Evolutionary conservation across 2,329 filamentous ascomycete species (phyloP).

Genomic region (Colletotrichum tamarilloi): DNA sequence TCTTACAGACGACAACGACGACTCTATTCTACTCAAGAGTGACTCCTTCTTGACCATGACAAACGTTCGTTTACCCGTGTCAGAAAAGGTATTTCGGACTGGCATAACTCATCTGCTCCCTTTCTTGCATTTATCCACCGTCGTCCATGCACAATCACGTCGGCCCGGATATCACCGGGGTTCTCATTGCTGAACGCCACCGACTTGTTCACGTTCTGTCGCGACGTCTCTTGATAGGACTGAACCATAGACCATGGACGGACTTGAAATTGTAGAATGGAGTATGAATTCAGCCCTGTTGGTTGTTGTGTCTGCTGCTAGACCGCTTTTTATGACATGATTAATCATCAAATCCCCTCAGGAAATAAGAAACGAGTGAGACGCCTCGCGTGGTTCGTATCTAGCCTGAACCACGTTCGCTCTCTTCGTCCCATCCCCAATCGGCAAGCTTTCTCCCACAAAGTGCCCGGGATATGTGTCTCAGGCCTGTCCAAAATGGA

Average conservation of each 20-base stretch:
- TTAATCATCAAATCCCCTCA: not conserved
- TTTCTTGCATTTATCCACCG: not conserved
- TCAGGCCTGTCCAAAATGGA: too few relatives aligned
- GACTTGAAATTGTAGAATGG: not conserved
- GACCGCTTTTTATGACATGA: constrained; percentile 15
- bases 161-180: not conserved
- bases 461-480: not conserved
- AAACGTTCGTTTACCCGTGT: not conserved
- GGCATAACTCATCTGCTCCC: not conserved
- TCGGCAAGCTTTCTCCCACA: not conserved
- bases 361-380: not conserved
- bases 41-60: constrained; percentile 12
- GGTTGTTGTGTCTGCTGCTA: constrained; percentile 3
- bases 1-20: constrained; percentile 9
- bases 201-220: not conserved
- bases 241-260: not conserved
- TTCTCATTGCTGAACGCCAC: not conserved
- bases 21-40: not conserved
- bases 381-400: constrained; percentile 1
- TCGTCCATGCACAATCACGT: not conserved
- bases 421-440: not conserved
- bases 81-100: too few relatives aligned
- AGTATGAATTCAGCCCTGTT: not conserved
- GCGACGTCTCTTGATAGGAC: not conserved
- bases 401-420: constrained; percentile 1